These are phyloP conservation scores for Lantana camara DNA, from an alignment of 257 asterid species.

Conservation along the genomic window DNA sequence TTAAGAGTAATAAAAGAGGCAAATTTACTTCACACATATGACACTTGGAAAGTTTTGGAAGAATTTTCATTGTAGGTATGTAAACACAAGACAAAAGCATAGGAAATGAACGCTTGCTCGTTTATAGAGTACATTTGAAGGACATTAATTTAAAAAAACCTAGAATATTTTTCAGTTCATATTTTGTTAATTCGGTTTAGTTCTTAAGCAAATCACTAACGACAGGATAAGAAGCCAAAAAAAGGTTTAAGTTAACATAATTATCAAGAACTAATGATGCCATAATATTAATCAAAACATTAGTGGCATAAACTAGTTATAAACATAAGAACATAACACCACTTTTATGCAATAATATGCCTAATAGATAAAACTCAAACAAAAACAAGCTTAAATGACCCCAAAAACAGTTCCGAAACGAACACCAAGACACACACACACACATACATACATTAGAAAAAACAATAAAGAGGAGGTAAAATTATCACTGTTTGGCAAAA, in stretches of 20 bases:
- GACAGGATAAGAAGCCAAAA: background rate
- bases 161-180: background rate
- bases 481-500: slow-evolving; percentile 17
- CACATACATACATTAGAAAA: no score
- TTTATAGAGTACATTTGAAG: slow-evolving; percentile 13
- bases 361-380: no score
- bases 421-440: no score
- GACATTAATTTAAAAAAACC: slow-evolving; percentile 8
- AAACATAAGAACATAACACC: background rate
- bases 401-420: no score
- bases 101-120: slow-evolving; percentile 26
- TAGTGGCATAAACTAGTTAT: background rate
- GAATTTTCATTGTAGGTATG: background rate
- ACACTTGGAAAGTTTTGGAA: no score
- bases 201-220: background rate
- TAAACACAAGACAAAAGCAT: slow-evolving; percentile 14
- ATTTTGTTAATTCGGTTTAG: background rate
- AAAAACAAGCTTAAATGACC: no score
- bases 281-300: no score
- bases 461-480: background rate
- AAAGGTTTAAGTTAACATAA: background rate
- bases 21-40: no score
- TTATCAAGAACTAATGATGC: background rate
- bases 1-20: no score
- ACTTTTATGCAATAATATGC: no score